A percentile compares a stretch with the other conserved stretches of the same genome.
These are phyloP conservation scores for Cyberlindnera subsufficiens DNA, from an alignment of 805 yeast species.

Conservation along the genomic window DNA sequence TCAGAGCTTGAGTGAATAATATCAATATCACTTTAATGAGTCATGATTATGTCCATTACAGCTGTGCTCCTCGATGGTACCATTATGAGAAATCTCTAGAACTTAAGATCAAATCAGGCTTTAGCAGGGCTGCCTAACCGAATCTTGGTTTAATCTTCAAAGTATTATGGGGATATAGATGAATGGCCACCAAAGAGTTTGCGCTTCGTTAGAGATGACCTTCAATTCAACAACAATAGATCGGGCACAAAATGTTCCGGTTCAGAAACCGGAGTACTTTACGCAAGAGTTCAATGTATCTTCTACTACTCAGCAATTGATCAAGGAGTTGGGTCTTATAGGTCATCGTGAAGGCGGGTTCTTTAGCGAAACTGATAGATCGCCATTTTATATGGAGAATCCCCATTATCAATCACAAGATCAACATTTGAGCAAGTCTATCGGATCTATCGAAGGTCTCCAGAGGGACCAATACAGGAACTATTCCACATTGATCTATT, in stretches of 20 bases:
- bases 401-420: slow-evolving; percentile 18
- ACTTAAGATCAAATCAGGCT: too few species aligned
- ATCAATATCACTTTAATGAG: too few species aligned
- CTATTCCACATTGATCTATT: slow-evolving; percentile 47
- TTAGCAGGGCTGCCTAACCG: too few species aligned
- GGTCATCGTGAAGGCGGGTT: slow-evolving; percentile 55
- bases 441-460: neutral
- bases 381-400: slow-evolving; percentile 36
- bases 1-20: too few species aligned
- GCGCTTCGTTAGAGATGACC: neutral
- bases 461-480: slow-evolving; percentile 25
- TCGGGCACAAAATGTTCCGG: neutral
- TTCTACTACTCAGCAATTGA: slow-evolving; percentile 25
- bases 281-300: slow-evolving; percentile 9
- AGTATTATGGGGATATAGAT: too few species aligned
- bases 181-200: too few species aligned
- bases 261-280: slow-evolving; percentile 10
- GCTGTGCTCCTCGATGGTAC: too few species aligned
- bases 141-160: too few species aligned
- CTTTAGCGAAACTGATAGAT: slow-evolving; percentile 50
- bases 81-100: too few species aligned
- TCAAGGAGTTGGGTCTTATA: slow-evolving; percentile 29
- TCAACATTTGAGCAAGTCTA: neutral
- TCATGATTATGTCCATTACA: too few species aligned
- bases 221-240: slow-evolving; percentile 13